Evolutionary conservation across 805 yeast species (phyloP).

Genomic region (Helenozyma baotianmanensis): DNA sequence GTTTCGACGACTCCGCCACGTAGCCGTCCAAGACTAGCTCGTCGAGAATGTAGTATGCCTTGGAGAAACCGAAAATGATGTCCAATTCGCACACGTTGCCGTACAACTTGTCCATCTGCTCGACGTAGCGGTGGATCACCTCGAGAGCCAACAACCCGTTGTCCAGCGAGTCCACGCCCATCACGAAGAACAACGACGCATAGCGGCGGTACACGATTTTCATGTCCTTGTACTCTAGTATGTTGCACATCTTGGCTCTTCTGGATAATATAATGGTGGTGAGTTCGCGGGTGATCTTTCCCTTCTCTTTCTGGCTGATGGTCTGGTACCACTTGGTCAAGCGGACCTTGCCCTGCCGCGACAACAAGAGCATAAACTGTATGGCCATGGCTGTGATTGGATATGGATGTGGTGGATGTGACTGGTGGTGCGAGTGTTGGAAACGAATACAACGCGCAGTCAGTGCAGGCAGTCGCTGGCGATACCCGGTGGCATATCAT

Average conservation of each 20-base stretch:
- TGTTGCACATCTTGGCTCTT: constrained; percentile 92
- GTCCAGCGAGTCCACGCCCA: constrained; percentile 77
- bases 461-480: no score
- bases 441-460: no score
- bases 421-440: no score
- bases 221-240: constrained; percentile 76
- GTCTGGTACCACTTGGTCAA: constrained; percentile 91
- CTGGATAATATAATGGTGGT: constrained; percentile 81
- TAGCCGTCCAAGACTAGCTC: constrained; percentile 88
- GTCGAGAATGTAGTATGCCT: constrained; percentile 88
- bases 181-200: constrained; percentile 87
- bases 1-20: constrained; percentile 74
- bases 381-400: constrained; percentile 51
- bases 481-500: background rate
- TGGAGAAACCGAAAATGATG: constrained; percentile 91
- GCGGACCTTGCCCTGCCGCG: constrained; percentile 94
- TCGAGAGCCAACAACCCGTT: constrained; percentile 87
- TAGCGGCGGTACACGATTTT: constrained; percentile 89
- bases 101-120: constrained; percentile 91
- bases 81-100: constrained; percentile 97
- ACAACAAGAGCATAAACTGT: constrained; percentile 73
- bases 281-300: constrained; percentile 77
- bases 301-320: constrained; percentile 77
- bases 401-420: background rate
- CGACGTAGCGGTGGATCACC: constrained; percentile 87